Evolutionary conservation across 768 basidiomycete species (phyloP).

Genomic region (Tricholoma sp.): DNA sequence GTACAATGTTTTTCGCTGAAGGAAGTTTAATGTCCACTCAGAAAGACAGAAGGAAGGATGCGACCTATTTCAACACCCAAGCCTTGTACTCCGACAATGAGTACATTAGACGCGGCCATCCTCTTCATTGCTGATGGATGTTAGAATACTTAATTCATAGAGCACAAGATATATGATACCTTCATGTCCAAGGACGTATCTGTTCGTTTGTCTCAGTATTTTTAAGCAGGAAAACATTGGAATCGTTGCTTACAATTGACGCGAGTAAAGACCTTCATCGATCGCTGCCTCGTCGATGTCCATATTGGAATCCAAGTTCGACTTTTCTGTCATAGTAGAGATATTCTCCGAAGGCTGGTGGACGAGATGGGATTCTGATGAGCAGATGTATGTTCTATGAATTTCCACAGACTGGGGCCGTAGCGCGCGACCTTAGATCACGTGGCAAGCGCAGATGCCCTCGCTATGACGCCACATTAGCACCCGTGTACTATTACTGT

Average conservation of each 20-base stretch:
- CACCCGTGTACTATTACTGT: too few species aligned
- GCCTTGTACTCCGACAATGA: constrained; percentile 89
- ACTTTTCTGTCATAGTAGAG: constrained; percentile 31
- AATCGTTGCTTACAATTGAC: constrained; percentile 70
- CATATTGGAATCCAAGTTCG: constrained; percentile 51
- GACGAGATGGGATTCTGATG: constrained; percentile 12
- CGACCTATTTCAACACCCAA: constrained; percentile 91
- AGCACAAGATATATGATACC: constrained; percentile 38
- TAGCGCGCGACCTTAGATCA: not conserved
- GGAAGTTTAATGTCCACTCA: constrained; percentile 4
- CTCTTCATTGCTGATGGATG: constrained; percentile 86
- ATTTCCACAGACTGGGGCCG: not conserved
- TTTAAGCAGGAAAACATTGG: constrained; percentile 4
- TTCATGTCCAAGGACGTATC: constrained; percentile 96
- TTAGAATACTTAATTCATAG: constrained; percentile 2
- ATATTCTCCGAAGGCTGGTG: constrained; percentile 7
- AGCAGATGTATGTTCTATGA: not conserved
- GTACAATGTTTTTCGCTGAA: constrained; percentile 87
- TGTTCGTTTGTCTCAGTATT: constrained; percentile 24
- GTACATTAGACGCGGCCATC: constrained; percentile 94
- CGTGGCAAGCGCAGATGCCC: not conserved
- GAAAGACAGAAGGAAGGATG: constrained; percentile 1
- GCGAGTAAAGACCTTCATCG: constrained; percentile 91
- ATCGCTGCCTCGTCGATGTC: constrained; percentile 84
- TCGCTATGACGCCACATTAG: too few species aligned